Conservation (phyloP, 1,139 yeast genomes). For the Saccharomycopsis phalli region DNA sequence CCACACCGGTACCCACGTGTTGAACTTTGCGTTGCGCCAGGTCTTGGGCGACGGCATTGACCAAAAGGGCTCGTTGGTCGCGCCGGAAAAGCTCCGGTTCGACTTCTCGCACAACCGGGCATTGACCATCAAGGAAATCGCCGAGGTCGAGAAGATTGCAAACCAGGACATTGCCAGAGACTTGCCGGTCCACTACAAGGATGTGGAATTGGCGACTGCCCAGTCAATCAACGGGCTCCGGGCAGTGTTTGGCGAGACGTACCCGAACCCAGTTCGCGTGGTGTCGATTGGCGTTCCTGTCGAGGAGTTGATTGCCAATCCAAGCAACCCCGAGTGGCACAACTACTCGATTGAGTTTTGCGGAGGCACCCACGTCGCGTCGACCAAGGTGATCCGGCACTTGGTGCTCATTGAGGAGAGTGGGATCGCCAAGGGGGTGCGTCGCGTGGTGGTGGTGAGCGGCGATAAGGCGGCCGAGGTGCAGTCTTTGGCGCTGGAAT, state of each 20-base stretch:
- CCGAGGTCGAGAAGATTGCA: conserved; percentile 64
- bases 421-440: conserved; percentile 97
- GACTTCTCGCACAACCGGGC: conserved; percentile 92
- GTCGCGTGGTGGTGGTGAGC: conserved; percentile 96
- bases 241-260: conserved; percentile 97
- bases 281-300: conserved; percentile 92
- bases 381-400: conserved; percentile 89
- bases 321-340: conserved; percentile 66
- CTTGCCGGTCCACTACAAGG: conserved; percentile 68
- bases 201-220: conserved; percentile 68
- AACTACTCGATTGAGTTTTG: conserved; percentile 86
- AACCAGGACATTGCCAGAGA: conserved; percentile 66
- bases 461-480: conserved; percentile 87
- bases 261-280: conserved; percentile 98
- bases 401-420: conserved; percentile 86
- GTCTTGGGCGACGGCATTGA: conserved; percentile 83
- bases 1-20: conserved; percentile 96
- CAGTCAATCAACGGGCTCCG: conserved; percentile 74
- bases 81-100: conserved; percentile 90
- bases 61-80: conserved; percentile 95
- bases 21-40: conserved; percentile 80
- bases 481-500: conserved; percentile 72
- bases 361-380: conserved; percentile 96
- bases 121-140: conserved; percentile 59
- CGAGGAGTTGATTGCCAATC: conserved; percentile 65